phyloP scores from a whole-genome alignment of 495 filamentous ascomycete species.

The Hyaloscypha variabilis region DNA sequence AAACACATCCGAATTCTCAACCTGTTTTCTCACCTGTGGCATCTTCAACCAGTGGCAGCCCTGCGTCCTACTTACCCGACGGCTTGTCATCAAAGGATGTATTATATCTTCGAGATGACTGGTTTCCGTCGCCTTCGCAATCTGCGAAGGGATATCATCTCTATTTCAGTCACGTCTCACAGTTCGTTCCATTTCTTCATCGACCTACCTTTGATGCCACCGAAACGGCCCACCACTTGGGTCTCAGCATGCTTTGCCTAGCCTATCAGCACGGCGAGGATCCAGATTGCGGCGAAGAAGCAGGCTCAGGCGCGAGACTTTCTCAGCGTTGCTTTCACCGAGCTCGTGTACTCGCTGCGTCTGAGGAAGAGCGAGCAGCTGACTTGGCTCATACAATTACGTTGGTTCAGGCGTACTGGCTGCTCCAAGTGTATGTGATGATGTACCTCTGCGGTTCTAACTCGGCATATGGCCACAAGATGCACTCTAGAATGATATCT shows the following conservation, averaged over 20 bases:
- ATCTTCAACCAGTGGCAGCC: background rate
- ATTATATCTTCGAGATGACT: conserved; percentile 31
- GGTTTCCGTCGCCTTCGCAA: conserved; percentile 33
- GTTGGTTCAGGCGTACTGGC: conserved; percentile 37
- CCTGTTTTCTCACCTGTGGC: background rate
- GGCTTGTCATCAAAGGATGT: conserved; percentile 25
- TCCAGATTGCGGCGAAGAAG: conserved; percentile 34
- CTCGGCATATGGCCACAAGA: conserved; percentile 36
- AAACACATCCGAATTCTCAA: background rate
- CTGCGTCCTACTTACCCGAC: conserved; percentile 8
- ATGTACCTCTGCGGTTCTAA: conserved; percentile 40
- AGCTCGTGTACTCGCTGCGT: conserved; percentile 32
- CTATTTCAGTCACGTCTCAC: conserved; percentile 37
- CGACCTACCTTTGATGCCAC: conserved; percentile 36
- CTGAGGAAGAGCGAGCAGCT: conserved; percentile 23
- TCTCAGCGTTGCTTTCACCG: conserved; percentile 39
- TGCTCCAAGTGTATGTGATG: conserved; percentile 41
- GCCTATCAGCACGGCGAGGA: conserved; percentile 43
- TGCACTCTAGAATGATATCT: conserved; percentile 41
- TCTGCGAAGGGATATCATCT: conserved; percentile 35
- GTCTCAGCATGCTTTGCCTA: conserved; percentile 40
- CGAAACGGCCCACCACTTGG: conserved; percentile 25
- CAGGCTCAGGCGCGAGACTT: conserved; percentile 34
- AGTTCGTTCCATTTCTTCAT: conserved; percentile 41
- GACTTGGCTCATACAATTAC: conserved; percentile 22